phyloP scores from a whole-genome alignment of 2,329 filamentous ascomycete genomes.

The Fusarium hostae region DNA sequence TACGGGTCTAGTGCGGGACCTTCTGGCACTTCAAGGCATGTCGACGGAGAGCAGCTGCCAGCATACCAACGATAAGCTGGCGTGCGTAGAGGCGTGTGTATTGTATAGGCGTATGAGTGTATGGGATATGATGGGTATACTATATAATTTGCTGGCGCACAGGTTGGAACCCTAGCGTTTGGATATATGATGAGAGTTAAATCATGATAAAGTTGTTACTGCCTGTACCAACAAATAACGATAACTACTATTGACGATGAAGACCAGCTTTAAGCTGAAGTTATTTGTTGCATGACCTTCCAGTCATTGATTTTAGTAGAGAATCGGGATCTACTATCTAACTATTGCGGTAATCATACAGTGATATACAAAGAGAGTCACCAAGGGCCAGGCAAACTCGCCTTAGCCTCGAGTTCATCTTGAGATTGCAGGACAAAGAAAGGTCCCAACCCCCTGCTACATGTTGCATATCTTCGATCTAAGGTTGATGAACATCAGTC shows the following conservation, averaged over 20 bases:
- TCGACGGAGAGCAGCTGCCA: conserved; percentile 51
- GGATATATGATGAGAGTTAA: conserved; percentile 21
- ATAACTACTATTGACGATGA: background rate
- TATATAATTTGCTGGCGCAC: conserved; percentile 21
- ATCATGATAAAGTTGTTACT: conserved; percentile 27
- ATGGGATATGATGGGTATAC: conserved; percentile 19
- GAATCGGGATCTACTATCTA: background rate
- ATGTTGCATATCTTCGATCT: background rate
- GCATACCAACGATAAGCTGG: conserved; percentile 53
- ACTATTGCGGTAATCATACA: background rate
- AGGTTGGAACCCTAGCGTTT: conserved; percentile 28
- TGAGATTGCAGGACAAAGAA: background rate
- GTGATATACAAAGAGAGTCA: background rate
- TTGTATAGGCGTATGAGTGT: conserved; percentile 21
- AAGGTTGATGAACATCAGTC: conserved; percentile 2
- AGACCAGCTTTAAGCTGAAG: background rate
- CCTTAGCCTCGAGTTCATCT: background rate
- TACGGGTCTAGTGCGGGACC: conserved; percentile 45
- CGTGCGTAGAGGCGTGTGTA: conserved; percentile 1
- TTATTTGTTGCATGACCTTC: background rate
- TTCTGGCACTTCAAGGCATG: conserved; percentile 27
- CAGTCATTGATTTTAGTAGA: background rate
- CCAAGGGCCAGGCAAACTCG: background rate
- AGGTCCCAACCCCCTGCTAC: background rate
- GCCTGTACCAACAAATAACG: conserved; percentile 10